Percentiles rank a stretch among this genome's conserved stretches.
Conservation (phyloP, 148 eudicot species). For the Silene conica region DNA sequence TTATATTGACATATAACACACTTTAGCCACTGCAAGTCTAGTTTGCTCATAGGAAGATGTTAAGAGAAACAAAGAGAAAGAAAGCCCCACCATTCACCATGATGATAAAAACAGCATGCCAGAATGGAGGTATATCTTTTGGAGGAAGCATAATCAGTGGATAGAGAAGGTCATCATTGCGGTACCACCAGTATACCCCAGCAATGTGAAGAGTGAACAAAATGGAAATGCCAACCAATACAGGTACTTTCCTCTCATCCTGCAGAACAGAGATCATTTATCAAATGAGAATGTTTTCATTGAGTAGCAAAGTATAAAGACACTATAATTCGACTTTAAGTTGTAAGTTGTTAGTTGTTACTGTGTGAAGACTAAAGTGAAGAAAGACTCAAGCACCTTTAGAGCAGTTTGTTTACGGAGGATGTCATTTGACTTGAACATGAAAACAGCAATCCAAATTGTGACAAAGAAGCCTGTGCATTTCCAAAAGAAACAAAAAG, state of each 20-base stretch:
- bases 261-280: slow-evolving; percentile 28
- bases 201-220: slow-evolving; percentile 68
- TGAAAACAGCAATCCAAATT: slow-evolving; percentile 70
- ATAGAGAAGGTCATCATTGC: slow-evolving; percentile 68
- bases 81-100: slow-evolving; percentile 42
- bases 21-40: not conserved
- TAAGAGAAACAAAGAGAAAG: not conserved
- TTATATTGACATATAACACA: not conserved
- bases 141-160: slow-evolving; percentile 90
- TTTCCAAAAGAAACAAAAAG: slow-evolving; percentile 3
- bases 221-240: slow-evolving; percentile 55
- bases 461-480: slow-evolving; percentile 84
- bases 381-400: slow-evolving; percentile 47
- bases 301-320: not conserved
- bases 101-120: slow-evolving; percentile 85
- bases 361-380: not conserved
- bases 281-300: not conserved
- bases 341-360: too few species aligned
- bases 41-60: not conserved
- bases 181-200: slow-evolving; percentile 93
- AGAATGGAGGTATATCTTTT: slow-evolving; percentile 90
- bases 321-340: not conserved
- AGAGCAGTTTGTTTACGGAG: slow-evolving; percentile 89
- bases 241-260: slow-evolving; percentile 79
- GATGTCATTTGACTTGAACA: slow-evolving; percentile 96